A percentile compares a stretch with the other conserved stretches of the same genome.
Evolutionary conservation across 2,329 filamentous ascomycete genomes (phyloP).

Genomic region (Raffaelea arxii): DNA sequence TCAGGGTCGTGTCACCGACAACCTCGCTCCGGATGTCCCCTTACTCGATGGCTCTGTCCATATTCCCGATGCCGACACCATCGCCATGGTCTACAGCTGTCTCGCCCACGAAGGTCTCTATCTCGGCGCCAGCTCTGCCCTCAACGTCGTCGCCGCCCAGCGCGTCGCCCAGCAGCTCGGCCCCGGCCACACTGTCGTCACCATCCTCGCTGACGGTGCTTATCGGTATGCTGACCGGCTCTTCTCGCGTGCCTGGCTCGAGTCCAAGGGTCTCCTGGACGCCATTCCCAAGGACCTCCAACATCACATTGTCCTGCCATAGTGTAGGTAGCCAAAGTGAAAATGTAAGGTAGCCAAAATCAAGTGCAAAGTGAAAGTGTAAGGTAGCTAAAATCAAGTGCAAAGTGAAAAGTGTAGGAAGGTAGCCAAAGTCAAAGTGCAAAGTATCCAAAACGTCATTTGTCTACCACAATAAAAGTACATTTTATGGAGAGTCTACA

Average conservation of each 20-base stretch:
- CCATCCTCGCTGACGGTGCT: constrained; percentile 90
- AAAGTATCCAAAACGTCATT: too few species aligned
- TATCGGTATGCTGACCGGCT: constrained; percentile 91
- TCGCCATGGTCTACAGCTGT: constrained; percentile 95
- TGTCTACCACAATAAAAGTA: too few species aligned
- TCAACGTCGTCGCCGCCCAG: constrained; percentile 93
- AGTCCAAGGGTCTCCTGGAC: constrained; percentile 70
- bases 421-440: constrained; percentile 4
- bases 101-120: constrained; percentile 94
- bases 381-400: too few species aligned
- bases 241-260: constrained; percentile 86
- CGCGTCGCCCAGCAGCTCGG: constrained; percentile 88
- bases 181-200: constrained; percentile 83
- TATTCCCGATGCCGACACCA: constrained; percentile 86
- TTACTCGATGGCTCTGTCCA: constrained; percentile 76
- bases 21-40: constrained; percentile 74
- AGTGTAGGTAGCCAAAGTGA: constrained; percentile 12
- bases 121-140: constrained; percentile 80
- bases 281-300: constrained; percentile 77
- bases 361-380: too few species aligned
- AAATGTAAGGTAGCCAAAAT: too few species aligned
- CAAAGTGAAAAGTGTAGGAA: too few species aligned
- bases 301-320: constrained; percentile 92
- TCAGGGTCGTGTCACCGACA: constrained; percentile 93
- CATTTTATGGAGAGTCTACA: too few species aligned